Base-by-base conservation (phyloP, 2,329 filamentous ascomycete genomes). In the Apiospora saccharicola region DNA sequence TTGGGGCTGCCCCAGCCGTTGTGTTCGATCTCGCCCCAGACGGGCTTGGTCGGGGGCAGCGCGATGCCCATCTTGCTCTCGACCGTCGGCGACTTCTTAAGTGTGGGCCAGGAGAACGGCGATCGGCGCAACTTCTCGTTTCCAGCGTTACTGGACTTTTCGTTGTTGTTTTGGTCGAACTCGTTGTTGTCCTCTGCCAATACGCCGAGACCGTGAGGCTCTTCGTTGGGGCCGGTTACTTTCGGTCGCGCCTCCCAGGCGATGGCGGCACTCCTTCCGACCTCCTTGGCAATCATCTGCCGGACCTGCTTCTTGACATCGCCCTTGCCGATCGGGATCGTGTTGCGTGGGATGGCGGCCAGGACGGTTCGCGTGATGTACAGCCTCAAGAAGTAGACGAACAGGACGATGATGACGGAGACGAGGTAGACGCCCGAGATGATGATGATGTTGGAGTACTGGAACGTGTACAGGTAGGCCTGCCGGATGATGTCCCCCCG, bases 1-100 rank as follows among this genome's bases (percentile, higher is more conserved):
- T 89, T 88, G 7, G 96, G 96, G 2, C 94, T 93, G 2, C 93
- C 92, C 96, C 96, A 98, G 70, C 96, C 96, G 22, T 91, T 86
- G 80, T 99, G 96, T 73, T 93, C 90, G 70, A 98, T 90, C n/a
- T 90, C 84, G 30, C 94, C 94, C 96, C 96, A 98, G 30, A 90
- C 85, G 2, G 86, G 82, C n/a, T 78, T 75, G 84, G 89, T 80
- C 12, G 82, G 81, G 7, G 86, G 83, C 37, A 92, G 89, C 61
- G 86, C 80, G 75, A 86, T 82, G 34, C 82, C 82, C 71, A 84
- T 77, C 44, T 82, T 81, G 57, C 83, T 81, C 37, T 82, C 82
- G 19, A 78, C 78, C 6, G 82, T 82, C 71, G 72, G 81, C 70
- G 78, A 84, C 79, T 75, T 87, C 77, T 79, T 80, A 16, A 80